These are phyloP conservation scores for Fusarium paranaense DNA, from an alignment of 2,329 filamentous ascomycete species.

Conservation along the genomic window DNA sequence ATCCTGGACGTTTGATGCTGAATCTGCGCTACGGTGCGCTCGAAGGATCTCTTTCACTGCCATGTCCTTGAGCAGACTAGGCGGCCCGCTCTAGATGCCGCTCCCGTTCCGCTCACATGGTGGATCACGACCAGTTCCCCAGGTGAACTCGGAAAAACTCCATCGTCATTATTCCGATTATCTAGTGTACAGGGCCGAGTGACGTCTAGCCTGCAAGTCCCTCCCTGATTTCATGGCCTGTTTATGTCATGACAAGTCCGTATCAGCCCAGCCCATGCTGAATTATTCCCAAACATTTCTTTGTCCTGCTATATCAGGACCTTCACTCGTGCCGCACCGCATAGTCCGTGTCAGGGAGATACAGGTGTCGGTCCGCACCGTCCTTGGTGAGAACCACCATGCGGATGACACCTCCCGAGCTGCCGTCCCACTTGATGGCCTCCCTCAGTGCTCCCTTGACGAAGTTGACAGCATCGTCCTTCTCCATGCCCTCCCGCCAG, in stretches of 20 bases:
- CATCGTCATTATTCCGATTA: constrained; percentile 43
- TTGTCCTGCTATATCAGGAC: constrained; percentile 34
- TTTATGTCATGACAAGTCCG: constrained; percentile 30
- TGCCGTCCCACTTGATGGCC: constrained; percentile 99
- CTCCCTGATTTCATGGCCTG: constrained; percentile 11
- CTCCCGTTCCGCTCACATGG: constrained; percentile 19
- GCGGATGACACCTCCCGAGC: constrained; percentile 96
- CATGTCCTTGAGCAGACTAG: background rate
- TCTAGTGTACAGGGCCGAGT: constrained; percentile 46
- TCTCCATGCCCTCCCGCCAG: constrained; percentile 95
- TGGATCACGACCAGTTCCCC: constrained; percentile 11
- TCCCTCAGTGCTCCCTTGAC: constrained; percentile 92
- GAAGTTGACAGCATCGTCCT: constrained; percentile 89
- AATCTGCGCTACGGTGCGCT: background rate
- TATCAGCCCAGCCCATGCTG: constrained; percentile 26
- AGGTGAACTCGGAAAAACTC: constrained; percentile 32
- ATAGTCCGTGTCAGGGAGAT: constrained; percentile 93
- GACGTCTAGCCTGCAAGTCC: constrained; percentile 36
- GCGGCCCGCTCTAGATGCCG: constrained; percentile 5
- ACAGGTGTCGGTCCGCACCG: constrained; percentile 92
- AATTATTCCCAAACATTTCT: constrained; percentile 15
- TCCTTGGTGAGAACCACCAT: constrained; percentile 95
- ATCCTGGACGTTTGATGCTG: background rate
- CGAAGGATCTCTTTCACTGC: background rate
- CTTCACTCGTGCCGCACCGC: constrained; percentile 73